A percentile compares a stretch with the other conserved stretches of the same genome.
These are phyloP conservation scores for Cyclocybe aegerita DNA, from an alignment of 768 basidiomycete genomes.

Conservation along the genomic window DNA sequence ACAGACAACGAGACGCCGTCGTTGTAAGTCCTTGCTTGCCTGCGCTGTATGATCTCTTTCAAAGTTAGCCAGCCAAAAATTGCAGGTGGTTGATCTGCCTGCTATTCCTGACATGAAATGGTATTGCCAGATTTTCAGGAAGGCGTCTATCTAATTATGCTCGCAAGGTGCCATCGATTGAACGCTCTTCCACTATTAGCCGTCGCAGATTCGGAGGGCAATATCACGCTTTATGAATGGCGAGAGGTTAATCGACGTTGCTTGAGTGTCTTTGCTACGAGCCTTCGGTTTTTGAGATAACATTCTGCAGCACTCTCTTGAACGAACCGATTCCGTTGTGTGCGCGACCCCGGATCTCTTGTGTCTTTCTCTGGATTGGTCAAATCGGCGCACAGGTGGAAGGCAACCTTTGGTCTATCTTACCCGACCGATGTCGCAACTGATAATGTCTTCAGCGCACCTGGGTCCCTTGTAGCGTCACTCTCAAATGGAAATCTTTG, in stretches of 20 bases:
- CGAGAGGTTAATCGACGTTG: conserved; percentile 34
- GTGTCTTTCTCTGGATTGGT: conserved; percentile 94
- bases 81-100: conserved; percentile 71
- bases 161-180: conserved; percentile 58
- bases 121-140: conserved; percentile 35
- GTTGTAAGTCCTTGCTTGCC: conserved; percentile 30
- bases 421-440: neutral
- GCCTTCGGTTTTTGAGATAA: conserved; percentile 4
- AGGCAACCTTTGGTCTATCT: conserved; percentile 30
- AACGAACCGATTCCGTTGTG: conserved; percentile 38
- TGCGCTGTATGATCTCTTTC: neutral
- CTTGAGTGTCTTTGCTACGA: neutral
- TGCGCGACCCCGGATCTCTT: conserved; percentile 59
- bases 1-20: conserved; percentile 23
- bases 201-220: conserved; percentile 85
- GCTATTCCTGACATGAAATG: conserved; percentile 96
- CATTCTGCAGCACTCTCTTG: conserved; percentile 36
- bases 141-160: neutral
- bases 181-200: conserved; percentile 51
- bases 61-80: conserved; percentile 40
- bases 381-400: conserved; percentile 57
- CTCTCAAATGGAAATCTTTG: conserved; percentile 77
- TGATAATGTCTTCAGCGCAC: conserved; percentile 30
- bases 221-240: conserved; percentile 65
- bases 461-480: conserved; percentile 72